Evolutionary conservation across 192 early-diverging fungal genomes (phyloP).

Genomic region (Podila epicladia): DNA sequence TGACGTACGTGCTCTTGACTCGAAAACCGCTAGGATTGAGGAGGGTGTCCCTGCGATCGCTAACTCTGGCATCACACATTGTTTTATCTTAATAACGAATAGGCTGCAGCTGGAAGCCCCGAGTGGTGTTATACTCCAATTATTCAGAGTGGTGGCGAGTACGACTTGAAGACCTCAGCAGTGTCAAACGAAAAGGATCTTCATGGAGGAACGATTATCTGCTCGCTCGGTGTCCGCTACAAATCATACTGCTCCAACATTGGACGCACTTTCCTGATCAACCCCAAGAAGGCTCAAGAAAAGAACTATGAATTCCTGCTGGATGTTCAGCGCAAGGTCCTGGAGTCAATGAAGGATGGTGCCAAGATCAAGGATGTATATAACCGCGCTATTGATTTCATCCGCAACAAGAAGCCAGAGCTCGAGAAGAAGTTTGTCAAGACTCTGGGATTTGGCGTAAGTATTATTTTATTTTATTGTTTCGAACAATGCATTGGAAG

Average conservation of each 20-base stretch:
- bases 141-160: conserved; percentile 95
- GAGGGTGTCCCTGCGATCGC: no score
- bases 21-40: not conserved
- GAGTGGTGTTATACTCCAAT: conserved; percentile 96
- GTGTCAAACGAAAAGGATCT: conserved; percentile 76
- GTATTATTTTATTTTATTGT: conserved; percentile 9
- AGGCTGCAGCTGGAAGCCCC: conserved; percentile 70
- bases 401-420: conserved; percentile 84
- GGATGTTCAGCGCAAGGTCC: conserved; percentile 81
- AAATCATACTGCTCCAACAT: conserved; percentile 96
- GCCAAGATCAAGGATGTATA: conserved; percentile 84
- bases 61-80: not conserved
- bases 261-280: conserved; percentile 92
- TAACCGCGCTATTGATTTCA: conserved; percentile 68
- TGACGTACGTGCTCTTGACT: conserved; percentile 59
- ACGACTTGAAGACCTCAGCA: conserved; percentile 86
- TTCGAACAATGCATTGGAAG: not conserved
- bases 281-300: conserved; percentile 90
- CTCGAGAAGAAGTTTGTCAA: conserved; percentile 88
- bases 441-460: conserved; percentile 84
- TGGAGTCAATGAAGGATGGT: conserved; percentile 78
- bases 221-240: conserved; percentile 94
- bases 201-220: conserved; percentile 91
- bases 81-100: not conserved
- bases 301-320: conserved; percentile 94